These are phyloP conservation scores for Termitomyces sp. DNA, from an alignment of 768 basidiomycete genomes.

Conservation along the genomic window DNA sequence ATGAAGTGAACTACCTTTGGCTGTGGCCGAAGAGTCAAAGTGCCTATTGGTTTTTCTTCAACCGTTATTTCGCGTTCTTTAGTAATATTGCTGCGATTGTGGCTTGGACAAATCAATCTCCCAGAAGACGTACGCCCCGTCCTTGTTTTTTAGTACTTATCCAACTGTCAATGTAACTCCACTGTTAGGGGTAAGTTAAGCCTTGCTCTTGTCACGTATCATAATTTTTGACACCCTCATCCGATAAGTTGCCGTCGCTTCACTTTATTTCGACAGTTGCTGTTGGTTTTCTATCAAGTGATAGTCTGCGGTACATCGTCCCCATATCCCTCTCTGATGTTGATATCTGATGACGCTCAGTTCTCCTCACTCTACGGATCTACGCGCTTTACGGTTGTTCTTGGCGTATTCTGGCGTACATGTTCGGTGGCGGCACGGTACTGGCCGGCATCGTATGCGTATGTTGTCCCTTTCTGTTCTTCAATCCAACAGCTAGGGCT, in stretches of 20 bases:
- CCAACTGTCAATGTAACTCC: background rate
- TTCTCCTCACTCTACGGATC: slow-evolving; percentile 40
- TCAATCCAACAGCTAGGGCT: background rate
- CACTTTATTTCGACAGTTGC: slow-evolving; percentile 31
- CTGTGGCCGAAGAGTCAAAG: too few relatives aligned
- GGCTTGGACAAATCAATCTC: slow-evolving; percentile 22
- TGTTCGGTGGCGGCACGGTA: slow-evolving; percentile 25
- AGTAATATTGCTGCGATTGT: background rate
- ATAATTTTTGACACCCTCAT: background rate
- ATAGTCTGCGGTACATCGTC: slow-evolving; percentile 35
- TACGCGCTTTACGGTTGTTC: slow-evolving; percentile 43
- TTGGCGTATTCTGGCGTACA: slow-evolving; percentile 25
- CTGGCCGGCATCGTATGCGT: slow-evolving; percentile 30
- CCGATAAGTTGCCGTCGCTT: slow-evolving; percentile 32
- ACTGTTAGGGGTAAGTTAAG: slow-evolving; percentile 8
- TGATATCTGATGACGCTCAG: slow-evolving; percentile 15
- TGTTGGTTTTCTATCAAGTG: slow-evolving; percentile 38
- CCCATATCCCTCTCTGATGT: background rate
- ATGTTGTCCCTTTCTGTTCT: slow-evolving; percentile 13
- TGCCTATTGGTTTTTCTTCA: too few relatives aligned
- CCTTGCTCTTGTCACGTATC: background rate
- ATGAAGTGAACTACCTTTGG: too few relatives aligned
- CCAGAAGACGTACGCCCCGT: slow-evolving; percentile 15
- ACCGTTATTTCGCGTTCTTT: too few relatives aligned
- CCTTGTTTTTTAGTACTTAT: background rate